These are phyloP conservation scores for Phytophthora constricta DNA, from an alignment of 352 stramenopile genomes.

Conservation along the genomic window DNA sequence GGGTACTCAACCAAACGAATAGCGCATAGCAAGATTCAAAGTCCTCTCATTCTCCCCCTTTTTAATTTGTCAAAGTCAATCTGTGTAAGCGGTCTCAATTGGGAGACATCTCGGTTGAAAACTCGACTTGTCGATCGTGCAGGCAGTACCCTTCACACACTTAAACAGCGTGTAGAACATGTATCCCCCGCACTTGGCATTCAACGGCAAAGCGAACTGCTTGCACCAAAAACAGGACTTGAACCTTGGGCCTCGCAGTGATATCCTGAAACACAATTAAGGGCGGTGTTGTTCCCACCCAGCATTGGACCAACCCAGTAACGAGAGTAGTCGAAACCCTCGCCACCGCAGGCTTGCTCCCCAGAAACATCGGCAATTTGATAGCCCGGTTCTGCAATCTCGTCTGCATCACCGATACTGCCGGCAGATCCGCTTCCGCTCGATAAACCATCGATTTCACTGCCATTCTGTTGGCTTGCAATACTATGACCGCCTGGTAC, in stretches of 20 bases:
- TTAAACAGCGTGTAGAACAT: conserved; percentile 37
- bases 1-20: no score
- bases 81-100: conserved; percentile 5
- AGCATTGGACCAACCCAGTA: conserved; percentile 27
- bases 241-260: conserved; percentile 18
- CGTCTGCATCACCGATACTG: background rate
- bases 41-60: no score
- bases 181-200: conserved; percentile 31
- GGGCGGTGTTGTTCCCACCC: conserved; percentile 18
- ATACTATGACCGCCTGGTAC: no score
- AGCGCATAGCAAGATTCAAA: no score
- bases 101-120: conserved; percentile 27
- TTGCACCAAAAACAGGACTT: conserved; percentile 31
- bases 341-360: conserved; percentile 25
- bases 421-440: background rate
- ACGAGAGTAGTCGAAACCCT: conserved; percentile 28
- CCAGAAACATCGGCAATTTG: conserved; percentile 30
- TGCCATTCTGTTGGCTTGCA: no score
- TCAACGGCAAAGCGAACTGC: conserved; percentile 29
- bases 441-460: background rate
- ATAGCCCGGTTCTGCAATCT: conserved; percentile 9
- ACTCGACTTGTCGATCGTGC: conserved; percentile 18
- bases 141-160: conserved; percentile 30
- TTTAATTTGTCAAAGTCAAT: no score
- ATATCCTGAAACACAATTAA: conserved; percentile 31